Conservation (phyloP, 2,329 filamentous ascomycete genomes). For the Acrodontium crateriforme region DNA sequence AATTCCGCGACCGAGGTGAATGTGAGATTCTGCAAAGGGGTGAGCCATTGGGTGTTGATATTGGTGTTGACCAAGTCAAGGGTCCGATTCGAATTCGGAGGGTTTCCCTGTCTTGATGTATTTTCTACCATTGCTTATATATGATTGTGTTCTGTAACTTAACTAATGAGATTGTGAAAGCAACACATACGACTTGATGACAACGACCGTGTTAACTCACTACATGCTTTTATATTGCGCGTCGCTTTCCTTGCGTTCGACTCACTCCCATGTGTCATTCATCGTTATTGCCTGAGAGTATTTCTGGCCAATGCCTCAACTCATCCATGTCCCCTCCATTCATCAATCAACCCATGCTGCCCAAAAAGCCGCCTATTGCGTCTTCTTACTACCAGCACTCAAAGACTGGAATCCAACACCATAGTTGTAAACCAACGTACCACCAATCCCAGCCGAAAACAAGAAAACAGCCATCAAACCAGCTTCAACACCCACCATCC, state of each 20-base stretch:
- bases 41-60: constrained; percentile 21
- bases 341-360: neutral
- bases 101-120: too few relatives aligned
- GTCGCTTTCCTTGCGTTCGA: too few relatives aligned
- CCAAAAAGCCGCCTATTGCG: constrained; percentile 8
- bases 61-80: constrained; percentile 23
- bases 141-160: too few relatives aligned
- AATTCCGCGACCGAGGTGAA: constrained; percentile 26
- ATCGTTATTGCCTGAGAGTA: too few relatives aligned
- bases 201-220: too few relatives aligned
- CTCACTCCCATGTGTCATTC: too few relatives aligned
- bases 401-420: constrained; percentile 29
- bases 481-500: constrained; percentile 26
- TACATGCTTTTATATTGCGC: too few relatives aligned
- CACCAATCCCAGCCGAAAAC: constrained; percentile 31
- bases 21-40: constrained; percentile 38
- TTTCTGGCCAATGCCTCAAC: too few relatives aligned
- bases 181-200: too few relatives aligned
- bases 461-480: constrained; percentile 17
- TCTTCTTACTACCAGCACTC: constrained; percentile 14
- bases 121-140: too few relatives aligned
- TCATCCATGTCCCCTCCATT: neutral
- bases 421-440: constrained; percentile 30
- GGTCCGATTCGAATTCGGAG: constrained; percentile 35
- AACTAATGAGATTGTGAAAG: too few relatives aligned